Evolutionary conservation across 805 yeast species (phyloP).

Genomic region (Lachancea thermotolerans): DNA sequence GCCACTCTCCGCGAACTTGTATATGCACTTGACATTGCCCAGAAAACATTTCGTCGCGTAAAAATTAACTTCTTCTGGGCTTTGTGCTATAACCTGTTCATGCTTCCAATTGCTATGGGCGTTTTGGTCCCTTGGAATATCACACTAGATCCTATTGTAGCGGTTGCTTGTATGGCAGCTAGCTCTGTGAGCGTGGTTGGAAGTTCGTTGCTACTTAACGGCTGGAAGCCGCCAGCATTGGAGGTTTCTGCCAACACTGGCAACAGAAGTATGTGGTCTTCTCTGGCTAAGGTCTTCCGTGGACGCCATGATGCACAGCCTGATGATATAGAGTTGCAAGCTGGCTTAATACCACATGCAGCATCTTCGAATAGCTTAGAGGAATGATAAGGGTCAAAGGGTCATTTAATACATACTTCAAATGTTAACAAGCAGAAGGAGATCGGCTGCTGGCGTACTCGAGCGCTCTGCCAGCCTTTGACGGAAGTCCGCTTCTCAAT

Average conservation of each 20-base stretch:
- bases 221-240: slow-evolving; percentile 43
- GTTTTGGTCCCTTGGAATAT: slow-evolving; percentile 72
- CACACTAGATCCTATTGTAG: slow-evolving; percentile 78
- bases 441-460: no score
- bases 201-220: slow-evolving; percentile 65
- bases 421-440: no score
- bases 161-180: slow-evolving; percentile 88
- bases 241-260: background rate
- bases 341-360: slow-evolving; percentile 7
- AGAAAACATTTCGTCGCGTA: slow-evolving; percentile 63
- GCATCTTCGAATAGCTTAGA: background rate
- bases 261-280: background rate
- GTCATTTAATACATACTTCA: no score
- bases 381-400: no score
- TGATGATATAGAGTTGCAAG: slow-evolving; percentile 19
- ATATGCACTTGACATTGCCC: slow-evolving; percentile 61
- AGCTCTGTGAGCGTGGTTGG: slow-evolving; percentile 85
- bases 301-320: background rate
- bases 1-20: slow-evolving; percentile 42
- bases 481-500: background rate
- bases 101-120: slow-evolving; percentile 95
- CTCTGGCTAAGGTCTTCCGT: background rate
- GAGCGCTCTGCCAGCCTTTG: no score
- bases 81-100: slow-evolving; percentile 68
- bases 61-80: slow-evolving; percentile 86